Conservation (phyloP, 129 eudicot species). For the Helianthus tuberosus region DNA sequence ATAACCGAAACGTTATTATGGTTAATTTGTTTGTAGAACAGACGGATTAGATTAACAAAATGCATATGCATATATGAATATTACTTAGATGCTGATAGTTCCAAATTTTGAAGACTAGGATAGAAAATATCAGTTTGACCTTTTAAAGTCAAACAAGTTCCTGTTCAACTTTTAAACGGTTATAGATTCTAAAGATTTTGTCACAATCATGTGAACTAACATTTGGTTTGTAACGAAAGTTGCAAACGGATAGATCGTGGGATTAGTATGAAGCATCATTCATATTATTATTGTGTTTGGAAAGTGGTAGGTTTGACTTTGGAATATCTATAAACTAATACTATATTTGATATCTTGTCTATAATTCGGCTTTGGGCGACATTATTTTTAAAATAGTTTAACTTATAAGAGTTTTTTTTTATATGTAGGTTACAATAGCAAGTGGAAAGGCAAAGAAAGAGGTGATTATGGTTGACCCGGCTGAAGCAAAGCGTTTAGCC, state of each 20-base stretch:
- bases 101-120: background rate
- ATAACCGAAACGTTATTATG: background rate
- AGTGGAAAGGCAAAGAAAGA: constrained; percentile 55
- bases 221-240: constrained; percentile 10
- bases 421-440: constrained; percentile 58
- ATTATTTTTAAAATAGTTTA: background rate
- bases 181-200: background rate
- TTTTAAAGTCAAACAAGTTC: background rate
- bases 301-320: background rate
- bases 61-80: background rate
- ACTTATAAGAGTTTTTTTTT: background rate
- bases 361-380: background rate
- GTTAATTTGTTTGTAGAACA: background rate
- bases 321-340: background rate
- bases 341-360: background rate
- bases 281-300: background rate
- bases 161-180: constrained; percentile 1
- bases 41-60: background rate
- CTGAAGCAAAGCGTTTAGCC: constrained; percentile 94
- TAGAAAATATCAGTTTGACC: constrained; percentile 3
- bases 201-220: background rate
- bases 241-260: no score
- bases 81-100: background rate
- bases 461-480: constrained; percentile 91
- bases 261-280: constrained; percentile 3